A percentile compares a stretch with the other conserved stretches of the same genome.
phyloP scores from a whole-genome alignment of 257 asterid species.

The Plantago elongata region DNA sequence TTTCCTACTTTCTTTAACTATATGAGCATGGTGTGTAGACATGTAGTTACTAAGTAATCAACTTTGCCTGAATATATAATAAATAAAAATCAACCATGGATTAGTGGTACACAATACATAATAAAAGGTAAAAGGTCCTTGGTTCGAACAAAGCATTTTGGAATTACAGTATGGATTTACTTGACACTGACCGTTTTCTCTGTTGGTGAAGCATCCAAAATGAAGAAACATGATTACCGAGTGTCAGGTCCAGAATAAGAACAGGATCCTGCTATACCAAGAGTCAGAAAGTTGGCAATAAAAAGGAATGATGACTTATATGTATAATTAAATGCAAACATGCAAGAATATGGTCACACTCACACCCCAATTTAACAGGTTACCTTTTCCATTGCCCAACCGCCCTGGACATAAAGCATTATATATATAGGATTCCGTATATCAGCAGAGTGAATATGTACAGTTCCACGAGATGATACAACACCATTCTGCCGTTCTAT shows the following conservation, averaged over 20 bases:
- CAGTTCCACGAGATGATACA: slow-evolving; percentile 74
- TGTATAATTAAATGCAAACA: slow-evolving; percentile 3
- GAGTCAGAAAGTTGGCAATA: slow-evolving; percentile 21
- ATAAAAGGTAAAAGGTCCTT: too few relatives aligned
- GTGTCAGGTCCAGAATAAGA: slow-evolving; percentile 75
- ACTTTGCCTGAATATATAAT: too few relatives aligned
- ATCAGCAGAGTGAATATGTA: slow-evolving; percentile 82
- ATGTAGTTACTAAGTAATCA: too few relatives aligned
- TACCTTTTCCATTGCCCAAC: slow-evolving; percentile 98
- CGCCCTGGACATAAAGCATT: slow-evolving; percentile 66
- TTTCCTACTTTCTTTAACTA: too few relatives aligned
- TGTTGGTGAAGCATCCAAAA: slow-evolving; percentile 90
- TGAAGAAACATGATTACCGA: slow-evolving; percentile 72
- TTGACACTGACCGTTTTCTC: slow-evolving; percentile 54
- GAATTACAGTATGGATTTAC: background rate
- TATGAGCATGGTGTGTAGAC: too few relatives aligned
- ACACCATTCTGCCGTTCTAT: slow-evolving; percentile 75
- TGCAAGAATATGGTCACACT: slow-evolving; percentile 20
- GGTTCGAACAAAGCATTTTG: too few relatives aligned
- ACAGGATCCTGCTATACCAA: slow-evolving; percentile 60
- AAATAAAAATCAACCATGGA: too few relatives aligned
- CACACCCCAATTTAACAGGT: slow-evolving; percentile 15
- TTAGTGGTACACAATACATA: too few relatives aligned
- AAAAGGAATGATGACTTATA: slow-evolving; percentile 15
- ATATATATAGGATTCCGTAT: slow-evolving; percentile 76